Base-by-base conservation (phyloP, 768 basidiomycete genomes). In the Podaxis sp. region DNA sequence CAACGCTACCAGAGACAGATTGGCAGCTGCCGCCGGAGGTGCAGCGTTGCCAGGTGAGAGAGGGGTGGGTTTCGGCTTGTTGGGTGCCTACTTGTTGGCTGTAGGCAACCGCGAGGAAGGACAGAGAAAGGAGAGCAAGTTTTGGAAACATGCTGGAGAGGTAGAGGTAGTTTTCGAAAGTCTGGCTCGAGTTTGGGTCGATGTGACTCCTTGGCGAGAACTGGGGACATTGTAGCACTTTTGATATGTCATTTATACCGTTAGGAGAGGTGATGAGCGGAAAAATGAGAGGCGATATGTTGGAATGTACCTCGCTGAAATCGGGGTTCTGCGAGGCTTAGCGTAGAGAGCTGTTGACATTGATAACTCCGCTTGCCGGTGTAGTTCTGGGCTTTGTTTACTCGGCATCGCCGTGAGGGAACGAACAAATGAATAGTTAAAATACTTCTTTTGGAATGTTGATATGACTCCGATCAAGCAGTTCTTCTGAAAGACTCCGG, bases 61-160 rank as follows among this genome's bases (percentile, higher is more conserved):
- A 40, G 35, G 80, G 79, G 69, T 80, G 79, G 60, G 52, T 71
- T 65, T 81, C 80, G 18, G 79, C 69, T 10, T 70, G 72, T 27
- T 68, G 61, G 1, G 75, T 79, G 65, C 79, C 79, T 61, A 73
- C 73, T 62, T 80, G 78, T 65, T 80, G 80, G 61, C 68, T 78
- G 40, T 62, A 69, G n/a, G 68, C 73, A 25, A 74, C 66, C 35
- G 77, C 66, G 36, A 67, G 63, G 50, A 70, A 60, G 51, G 73
- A 65, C 52, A 71, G 63, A 40, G 67, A 56, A 58, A 71, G 40
- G 57, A 73, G 68, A 66, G 72, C 66, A n/a, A 47, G 21, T 57
- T 57, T 57, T 9, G 44, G 44, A 27, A 57, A 57, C 55, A 57
- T 57, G 21, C 21, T n/a, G 28, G 7, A 7, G 28, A 32, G 32